Conservation (phyloP, 495 filamentous ascomycete species). For the Darksidea phi region DNA sequence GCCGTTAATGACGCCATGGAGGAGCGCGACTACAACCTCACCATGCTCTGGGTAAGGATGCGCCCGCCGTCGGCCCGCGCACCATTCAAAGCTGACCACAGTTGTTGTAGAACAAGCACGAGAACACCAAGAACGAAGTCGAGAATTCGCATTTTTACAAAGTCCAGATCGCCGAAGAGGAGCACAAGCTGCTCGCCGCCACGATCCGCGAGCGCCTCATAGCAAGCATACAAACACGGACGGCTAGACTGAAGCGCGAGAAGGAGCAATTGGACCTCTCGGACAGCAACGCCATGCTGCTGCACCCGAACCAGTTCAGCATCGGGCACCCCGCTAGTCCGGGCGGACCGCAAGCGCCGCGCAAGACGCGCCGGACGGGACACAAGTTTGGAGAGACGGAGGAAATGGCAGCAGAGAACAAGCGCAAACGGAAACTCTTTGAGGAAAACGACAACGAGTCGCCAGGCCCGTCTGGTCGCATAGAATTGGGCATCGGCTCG, state of each 20-base stretch:
- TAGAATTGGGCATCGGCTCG: slow-evolving; percentile 50
- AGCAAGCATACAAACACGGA: slow-evolving; percentile 71
- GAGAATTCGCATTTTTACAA: slow-evolving; percentile 58
- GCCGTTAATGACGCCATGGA: slow-evolving; percentile 83
- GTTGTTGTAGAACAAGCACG: slow-evolving; percentile 41
- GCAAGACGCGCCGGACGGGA: slow-evolving; percentile 68
- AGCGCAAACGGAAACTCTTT: slow-evolving; percentile 72
- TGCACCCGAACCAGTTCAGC: slow-evolving; percentile 91
- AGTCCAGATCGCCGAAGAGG: slow-evolving; percentile 72
- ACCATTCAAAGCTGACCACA: slow-evolving; percentile 13
- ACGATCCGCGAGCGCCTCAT: slow-evolving; percentile 84
- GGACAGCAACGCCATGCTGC: slow-evolving; percentile 80
- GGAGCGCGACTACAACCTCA: slow-evolving; percentile 74
- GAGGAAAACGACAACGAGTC: slow-evolving; percentile 65
- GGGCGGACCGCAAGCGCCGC: slow-evolving; percentile 73
- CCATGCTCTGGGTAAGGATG: slow-evolving; percentile 67
- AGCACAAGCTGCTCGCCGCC: slow-evolving; percentile 70
- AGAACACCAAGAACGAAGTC: slow-evolving; percentile 54
- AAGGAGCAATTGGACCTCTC: slow-evolving; percentile 86
- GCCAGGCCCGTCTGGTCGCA: slow-evolving; percentile 52
- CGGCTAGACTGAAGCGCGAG: slow-evolving; percentile 73
- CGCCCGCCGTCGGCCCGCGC: not conserved
- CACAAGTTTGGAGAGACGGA: slow-evolving; percentile 68
- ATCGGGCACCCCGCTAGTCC: slow-evolving; percentile 66
- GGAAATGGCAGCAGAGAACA: slow-evolving; percentile 62